Base-by-base conservation (phyloP, 129 eudicot genomes). In the Tagetes erecta region DNA sequence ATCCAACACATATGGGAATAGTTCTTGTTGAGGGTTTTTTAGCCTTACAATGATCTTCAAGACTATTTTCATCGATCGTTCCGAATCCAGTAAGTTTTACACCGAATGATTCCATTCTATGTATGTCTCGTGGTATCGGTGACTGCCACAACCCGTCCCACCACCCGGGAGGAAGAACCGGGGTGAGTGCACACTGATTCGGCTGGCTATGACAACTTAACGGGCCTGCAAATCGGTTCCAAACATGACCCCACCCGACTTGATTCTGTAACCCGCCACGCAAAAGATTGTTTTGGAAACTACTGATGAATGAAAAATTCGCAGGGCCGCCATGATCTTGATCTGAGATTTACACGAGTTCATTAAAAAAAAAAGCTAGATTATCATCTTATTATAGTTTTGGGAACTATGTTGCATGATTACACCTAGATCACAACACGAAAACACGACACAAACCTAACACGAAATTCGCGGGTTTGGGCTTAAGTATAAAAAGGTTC, bases 131-230 rank as follows among this genome's bases (percentile, higher is more conserved):
- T 47, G 84, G 67, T 30, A 88, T 73, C 5, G 94, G 90, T 35
- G 94, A 88, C 75, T 88, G 94, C 87, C 83, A 85, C 41, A 64
- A 37, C 46, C 88, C 90, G 53, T 88, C 93, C 93, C 90, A 88
- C 93, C 93, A 83, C 8, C 82, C 90, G 6, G 94, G 94, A 27
- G 94, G 94, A 67, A 88, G 86, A 64, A 88, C 83, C 5, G 88
- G 90, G 27, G 93, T 88, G 56, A 78, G 47, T 7, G 93, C 90
- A 76, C 94, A 88, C 71, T 88, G 94, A 20, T 81, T 81, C 0
- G 65, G 77, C 69, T 88, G 94, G 14, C 80, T 46, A 52, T 72
- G 90, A 50, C 94, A 88, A 64, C 90, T 88, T 80, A 85, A 73
- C 35, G 67, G 78, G 30, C 93, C 93, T 0, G 90, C 87, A 69